These are phyloP conservation scores for Podila verticillata DNA, from an alignment of 192 early-diverging fungal species.

Conservation along the genomic window DNA sequence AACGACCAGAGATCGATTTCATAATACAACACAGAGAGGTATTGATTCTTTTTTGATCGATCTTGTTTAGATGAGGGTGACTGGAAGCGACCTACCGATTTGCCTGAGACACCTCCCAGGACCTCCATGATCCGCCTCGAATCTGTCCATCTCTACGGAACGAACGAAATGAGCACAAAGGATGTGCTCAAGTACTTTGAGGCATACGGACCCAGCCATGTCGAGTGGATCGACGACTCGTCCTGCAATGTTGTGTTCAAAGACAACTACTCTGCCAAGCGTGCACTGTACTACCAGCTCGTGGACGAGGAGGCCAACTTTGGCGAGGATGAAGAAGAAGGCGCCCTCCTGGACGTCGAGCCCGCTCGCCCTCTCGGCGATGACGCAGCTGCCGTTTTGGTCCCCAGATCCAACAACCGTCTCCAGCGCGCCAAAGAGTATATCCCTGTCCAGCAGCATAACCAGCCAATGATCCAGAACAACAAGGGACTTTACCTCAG, in stretches of 20 bases:
- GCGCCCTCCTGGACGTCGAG: slow-evolving; percentile 3
- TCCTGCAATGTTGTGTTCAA: slow-evolving; percentile 52
- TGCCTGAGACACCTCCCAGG: slow-evolving; percentile 39
- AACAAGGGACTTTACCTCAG: slow-evolving; percentile 49
- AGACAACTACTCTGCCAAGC: slow-evolving; percentile 38
- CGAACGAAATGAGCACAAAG: slow-evolving; percentile 59
- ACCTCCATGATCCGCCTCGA: slow-evolving; percentile 40
- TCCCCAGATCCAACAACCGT: slow-evolving; percentile 30
- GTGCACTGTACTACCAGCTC: slow-evolving; percentile 45
- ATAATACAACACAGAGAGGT: too few relatives aligned
- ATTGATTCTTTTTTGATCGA: too few relatives aligned
- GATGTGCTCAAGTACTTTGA: slow-evolving; percentile 57
- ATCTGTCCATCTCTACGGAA: slow-evolving; percentile 53
- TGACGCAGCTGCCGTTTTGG: background rate
- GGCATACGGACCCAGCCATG: slow-evolving; percentile 40
- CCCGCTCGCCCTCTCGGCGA: background rate
- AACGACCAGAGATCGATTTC: background rate
- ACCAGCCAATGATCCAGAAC: slow-evolving; percentile 20
- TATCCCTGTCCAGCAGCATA: slow-evolving; percentile 29
- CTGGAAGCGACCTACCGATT: slow-evolving; percentile 19
- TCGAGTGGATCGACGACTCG: slow-evolving; percentile 62
- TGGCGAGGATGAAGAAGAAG: slow-evolving; percentile 36
- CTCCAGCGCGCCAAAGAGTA: slow-evolving; percentile 43
- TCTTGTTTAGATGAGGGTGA: slow-evolving; percentile 22
- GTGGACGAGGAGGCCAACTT: slow-evolving; percentile 33